Evolutionary conservation across 2,329 filamentous ascomycete genomes (phyloP), one percentile per base, ranked within the genome.

Genomic region (Diaporthe sp.): DNA sequence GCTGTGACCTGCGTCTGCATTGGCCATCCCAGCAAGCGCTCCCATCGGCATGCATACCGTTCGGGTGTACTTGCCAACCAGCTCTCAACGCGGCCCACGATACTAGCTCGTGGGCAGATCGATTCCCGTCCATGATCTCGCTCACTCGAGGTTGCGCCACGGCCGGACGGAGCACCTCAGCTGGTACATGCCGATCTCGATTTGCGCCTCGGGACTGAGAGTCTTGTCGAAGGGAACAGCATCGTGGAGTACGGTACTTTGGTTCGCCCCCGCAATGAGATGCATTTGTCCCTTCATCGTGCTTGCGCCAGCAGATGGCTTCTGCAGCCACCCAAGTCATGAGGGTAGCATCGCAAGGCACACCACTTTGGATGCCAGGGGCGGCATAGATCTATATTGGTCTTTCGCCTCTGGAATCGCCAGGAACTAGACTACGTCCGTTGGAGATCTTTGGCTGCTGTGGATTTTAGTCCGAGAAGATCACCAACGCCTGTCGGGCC

Each of bases 261-360:
- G 65, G 34, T 70, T 70, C 31, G 20, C 65, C 49, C 49, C 65
- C 65, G 65, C 65, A 70, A 25, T 22, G 34, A 42, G 65, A 55
- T 70, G 65, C 47, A 68, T 68, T 10, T 6, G 31, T 68, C 47
- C 22, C 63, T 68, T 53, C 47, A 37, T 25, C 22, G 44, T 51
- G 12, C 42, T 5, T 67, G 61, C 20, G 25, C 17, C 7, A 34
- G 37, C 22, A n/a, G 31, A 22, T 34, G 55, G 34, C 25, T 71
- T 53, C 73, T 65, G 47, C 73, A 63, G 65, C 65, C 22, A 49
- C 70, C 44, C 34, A 71, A 70, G 65, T 44, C 65, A 53, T 55
- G 65, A 63, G 55, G 42, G 73, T 74, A 53, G 42, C 53, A 75
- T 72, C 57, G 73, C 65, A 53, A 68, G 47, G 17, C 65, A 53